Conservation (phyloP, 306 rosid genomes). For the Corylus avellana region DNA sequence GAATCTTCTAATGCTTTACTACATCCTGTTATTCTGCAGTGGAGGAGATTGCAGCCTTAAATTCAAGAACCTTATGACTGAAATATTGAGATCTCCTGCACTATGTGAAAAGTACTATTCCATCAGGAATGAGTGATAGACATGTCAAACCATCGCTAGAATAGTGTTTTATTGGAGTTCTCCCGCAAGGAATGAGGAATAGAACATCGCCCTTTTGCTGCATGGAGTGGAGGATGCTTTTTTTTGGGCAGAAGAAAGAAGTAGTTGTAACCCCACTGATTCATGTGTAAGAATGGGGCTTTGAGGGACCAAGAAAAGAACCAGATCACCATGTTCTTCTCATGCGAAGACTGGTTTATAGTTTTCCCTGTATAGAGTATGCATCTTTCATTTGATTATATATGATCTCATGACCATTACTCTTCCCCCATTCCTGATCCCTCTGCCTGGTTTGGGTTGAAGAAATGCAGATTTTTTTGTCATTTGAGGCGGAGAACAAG, state of each 20-base stretch:
- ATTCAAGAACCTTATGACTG: slow-evolving; percentile 91
- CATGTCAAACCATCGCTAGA: neutral
- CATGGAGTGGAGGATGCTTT: neutral
- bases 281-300: neutral
- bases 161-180: neutral
- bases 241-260: neutral
- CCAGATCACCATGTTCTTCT: neutral
- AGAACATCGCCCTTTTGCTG: neutral
- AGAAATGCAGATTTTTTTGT: neutral
- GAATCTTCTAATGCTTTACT: slow-evolving; percentile 17
- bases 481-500: neutral
- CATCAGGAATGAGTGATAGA: slow-evolving; percentile 80
- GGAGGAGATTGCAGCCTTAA: slow-evolving; percentile 96
- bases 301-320: neutral
- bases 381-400: neutral
- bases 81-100: slow-evolving; percentile 74
- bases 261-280: neutral
- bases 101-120: slow-evolving; percentile 81
- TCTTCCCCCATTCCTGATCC: neutral
- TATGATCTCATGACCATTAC: neutral
- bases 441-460: neutral
- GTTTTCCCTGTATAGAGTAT: slow-evolving; percentile 29
- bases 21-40: slow-evolving; percentile 45
- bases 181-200: slow-evolving; percentile 2
- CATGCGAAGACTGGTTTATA: neutral